Base-by-base conservation (phyloP, 805 yeast species). In the Saturnispora ahearnii region DNA sequence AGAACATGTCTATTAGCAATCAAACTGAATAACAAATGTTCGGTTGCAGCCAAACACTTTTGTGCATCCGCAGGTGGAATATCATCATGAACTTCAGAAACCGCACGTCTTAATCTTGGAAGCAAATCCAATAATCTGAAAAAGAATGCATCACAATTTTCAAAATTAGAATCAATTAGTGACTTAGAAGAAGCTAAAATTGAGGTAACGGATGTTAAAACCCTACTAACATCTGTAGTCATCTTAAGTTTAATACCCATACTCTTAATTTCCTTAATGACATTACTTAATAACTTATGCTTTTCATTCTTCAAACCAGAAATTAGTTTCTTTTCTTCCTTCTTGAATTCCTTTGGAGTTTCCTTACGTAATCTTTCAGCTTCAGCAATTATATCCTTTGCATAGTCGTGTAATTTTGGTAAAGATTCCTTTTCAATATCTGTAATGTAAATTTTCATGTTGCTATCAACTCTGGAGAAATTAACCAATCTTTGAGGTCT, bases 231-330 rank as follows among this genome's bases (percentile, higher is more conserved):
- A 53, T 85, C 89, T 5, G 82, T 73, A 51, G 83, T 80, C 33
- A 82, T 72, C 26, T 77, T 77, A 3, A 81, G 69, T 57, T 79
- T 84, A 55, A 93, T 65, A 1, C 99, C 99, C 61, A 87, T 78
- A 51, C 81, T 69, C 61, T 80, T 77, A 48, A 91, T 68, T 55
- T 87, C 93, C 54, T 81, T 80, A 52, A 93, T 66, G 0, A 89
- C 77, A 51, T 82, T 87, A 66, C 93, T 84, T 48, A 95, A 68
- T 6, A 89, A 65, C 55, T 83, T 84, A 52, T 82, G 73, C 66
- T 93, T 93, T 59, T 87, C 91, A n/a, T 82, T 74, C 59, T 84
- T 86, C 65, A 93, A 71, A 6, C 87, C 74, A 2, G 89, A 82
- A 36, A 84, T 65, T 1, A 70, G 60, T 62, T 84, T 84, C 67